Percentiles rank a stretch among this genome's conserved stretches.
Evolutionary conservation across 768 basidiomycete genomes (phyloP).

Genomic region (Suillus spraguei): DNA sequence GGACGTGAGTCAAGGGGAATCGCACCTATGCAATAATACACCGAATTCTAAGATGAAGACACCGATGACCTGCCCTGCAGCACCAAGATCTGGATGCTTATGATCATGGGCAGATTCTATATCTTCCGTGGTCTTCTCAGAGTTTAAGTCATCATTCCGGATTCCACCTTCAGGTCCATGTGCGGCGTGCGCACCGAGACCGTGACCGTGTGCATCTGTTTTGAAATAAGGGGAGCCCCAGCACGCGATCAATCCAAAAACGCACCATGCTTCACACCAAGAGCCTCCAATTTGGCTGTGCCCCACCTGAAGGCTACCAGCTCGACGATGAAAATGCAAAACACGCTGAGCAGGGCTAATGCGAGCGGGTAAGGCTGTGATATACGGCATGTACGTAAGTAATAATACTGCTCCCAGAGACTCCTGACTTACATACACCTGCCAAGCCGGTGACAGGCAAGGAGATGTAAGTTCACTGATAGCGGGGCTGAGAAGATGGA

Average conservation of each 20-base stretch:
- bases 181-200: conserved; percentile 57
- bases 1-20: background rate
- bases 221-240: conserved; percentile 1
- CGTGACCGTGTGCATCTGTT: conserved; percentile 71
- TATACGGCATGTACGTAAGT: background rate
- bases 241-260: background rate
- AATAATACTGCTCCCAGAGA: background rate
- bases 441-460: conserved; percentile 76
- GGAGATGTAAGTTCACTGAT: conserved; percentile 66
- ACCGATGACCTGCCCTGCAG: conserved; percentile 76
- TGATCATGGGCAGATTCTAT: conserved; percentile 26
- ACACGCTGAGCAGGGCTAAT: conserved; percentile 80
- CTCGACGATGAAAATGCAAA: conserved; percentile 83
- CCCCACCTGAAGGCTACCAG: conserved; percentile 89
- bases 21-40: conserved; percentile 78
- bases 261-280: conserved; percentile 68
- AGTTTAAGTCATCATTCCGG: conserved; percentile 18
- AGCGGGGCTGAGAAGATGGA: conserved; percentile 79
- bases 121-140: conserved; percentile 27
- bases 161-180: conserved; percentile 64
- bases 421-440: conserved; percentile 59
- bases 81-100: conserved; percentile 39
- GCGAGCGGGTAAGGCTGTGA: conserved; percentile 80
- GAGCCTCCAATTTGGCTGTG: conserved; percentile 61
- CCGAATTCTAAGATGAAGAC: conserved; percentile 95